These are phyloP conservation scores for Cucurbita argyrosperma DNA, from an alignment of 306 rosid genomes.

Conservation along the genomic window DNA sequence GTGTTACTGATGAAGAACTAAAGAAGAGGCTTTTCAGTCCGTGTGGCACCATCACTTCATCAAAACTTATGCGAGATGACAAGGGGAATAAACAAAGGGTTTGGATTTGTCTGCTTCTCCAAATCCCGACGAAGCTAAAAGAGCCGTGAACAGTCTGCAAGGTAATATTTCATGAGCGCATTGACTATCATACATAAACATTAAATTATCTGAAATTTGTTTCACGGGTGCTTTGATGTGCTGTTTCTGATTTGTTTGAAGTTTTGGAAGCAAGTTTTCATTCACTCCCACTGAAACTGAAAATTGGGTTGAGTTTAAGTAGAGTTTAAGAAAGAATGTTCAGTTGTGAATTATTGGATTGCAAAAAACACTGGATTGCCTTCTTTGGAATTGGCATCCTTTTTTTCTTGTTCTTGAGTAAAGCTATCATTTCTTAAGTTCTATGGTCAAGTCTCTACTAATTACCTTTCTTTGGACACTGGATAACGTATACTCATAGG, in stretches of 20 bases:
- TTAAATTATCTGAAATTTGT: not conserved
- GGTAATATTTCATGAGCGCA: conserved; percentile 28
- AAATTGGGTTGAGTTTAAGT: not conserved
- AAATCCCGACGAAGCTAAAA: conserved; percentile 73
- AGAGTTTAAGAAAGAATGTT: not conserved
- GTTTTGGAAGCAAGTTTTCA: not conserved
- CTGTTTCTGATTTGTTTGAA: not conserved
- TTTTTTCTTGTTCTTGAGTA: not conserved
- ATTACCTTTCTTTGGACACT: not conserved
- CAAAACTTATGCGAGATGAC: conserved; percentile 61
- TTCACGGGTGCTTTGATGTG: not conserved
- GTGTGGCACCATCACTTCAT: conserved; percentile 78
- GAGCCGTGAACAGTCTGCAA: conserved; percentile 66
- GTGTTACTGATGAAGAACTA: conserved; percentile 53
- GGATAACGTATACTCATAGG: conserved; percentile 20
- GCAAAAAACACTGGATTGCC: not conserved
- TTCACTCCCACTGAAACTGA: not conserved
- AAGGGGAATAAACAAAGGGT: conserved; percentile 75
- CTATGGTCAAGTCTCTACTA: not conserved
- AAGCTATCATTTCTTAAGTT: not conserved
- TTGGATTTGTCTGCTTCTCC: conserved; percentile 85
- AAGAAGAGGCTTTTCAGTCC: conserved; percentile 39
- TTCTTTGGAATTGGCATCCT: not conserved
- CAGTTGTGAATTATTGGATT: not conserved
- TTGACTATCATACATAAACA: not conserved